A percentile compares a stretch with the other conserved stretches of the same genome.
phyloP scores from a whole-genome alignment of 169 alveolate genomes.

The Plasmodium inui region DNA sequence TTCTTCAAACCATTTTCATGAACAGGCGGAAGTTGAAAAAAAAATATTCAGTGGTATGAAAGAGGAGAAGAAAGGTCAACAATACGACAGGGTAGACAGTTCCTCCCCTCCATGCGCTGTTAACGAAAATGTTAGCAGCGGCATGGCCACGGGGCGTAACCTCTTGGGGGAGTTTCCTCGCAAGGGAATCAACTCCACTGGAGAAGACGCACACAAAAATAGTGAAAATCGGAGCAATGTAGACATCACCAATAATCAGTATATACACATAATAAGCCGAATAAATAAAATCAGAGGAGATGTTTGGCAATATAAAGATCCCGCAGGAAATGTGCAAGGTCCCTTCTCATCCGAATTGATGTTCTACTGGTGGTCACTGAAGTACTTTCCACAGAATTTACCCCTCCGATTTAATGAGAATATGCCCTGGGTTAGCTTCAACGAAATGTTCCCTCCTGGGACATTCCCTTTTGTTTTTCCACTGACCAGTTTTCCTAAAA shows the following conservation, averaged over 20 bases:
- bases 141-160: neutral
- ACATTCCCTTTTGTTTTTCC: constrained; percentile 78
- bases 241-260: neutral
- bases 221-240: neutral
- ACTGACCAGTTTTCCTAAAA: constrained; percentile 53
- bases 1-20: neutral
- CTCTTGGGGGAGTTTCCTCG: neutral
- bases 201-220: neutral
- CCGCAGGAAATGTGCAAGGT: constrained; percentile 85
- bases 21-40: neutral
- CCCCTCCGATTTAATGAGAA: constrained; percentile 79
- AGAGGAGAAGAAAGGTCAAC: neutral
- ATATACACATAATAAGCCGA: constrained; percentile 15
- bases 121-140: neutral
- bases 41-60: neutral
- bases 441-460: constrained; percentile 81
- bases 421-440: constrained; percentile 85
- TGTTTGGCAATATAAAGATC: constrained; percentile 86
- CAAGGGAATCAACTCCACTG: neutral
- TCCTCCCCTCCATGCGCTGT: neutral
- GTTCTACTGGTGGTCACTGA: constrained; percentile 84
- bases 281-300: constrained; percentile 62
- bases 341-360: constrained; percentile 85
- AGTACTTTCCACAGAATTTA: constrained; percentile 82
- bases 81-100: neutral